Conservation (phyloP, 768 basidiomycete genomes). For the Psilocybe cubensis region DNA sequence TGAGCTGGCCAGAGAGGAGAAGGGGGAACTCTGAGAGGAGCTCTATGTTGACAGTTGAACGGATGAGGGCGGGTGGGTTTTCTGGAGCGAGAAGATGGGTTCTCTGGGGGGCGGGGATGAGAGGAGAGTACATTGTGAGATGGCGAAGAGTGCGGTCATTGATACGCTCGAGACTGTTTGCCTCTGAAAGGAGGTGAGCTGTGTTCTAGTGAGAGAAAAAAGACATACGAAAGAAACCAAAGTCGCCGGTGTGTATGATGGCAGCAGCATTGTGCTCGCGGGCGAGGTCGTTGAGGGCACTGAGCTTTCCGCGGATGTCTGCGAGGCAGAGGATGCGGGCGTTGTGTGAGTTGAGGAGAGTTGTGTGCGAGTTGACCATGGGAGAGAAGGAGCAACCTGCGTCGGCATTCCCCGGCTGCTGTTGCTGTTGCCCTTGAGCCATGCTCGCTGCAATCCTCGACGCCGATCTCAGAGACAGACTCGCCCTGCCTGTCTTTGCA, state of each 20-base stretch:
- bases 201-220: not conserved
- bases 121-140: conserved; percentile 94
- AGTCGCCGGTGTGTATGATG: conserved; percentile 97
- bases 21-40: conserved; percentile 94
- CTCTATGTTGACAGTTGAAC: conserved; percentile 72
- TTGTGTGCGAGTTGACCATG: conserved; percentile 80
- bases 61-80: conserved; percentile 68
- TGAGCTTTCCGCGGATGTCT: conserved; percentile 88
- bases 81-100: conserved; percentile 76
- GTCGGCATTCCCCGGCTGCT: not conserved
- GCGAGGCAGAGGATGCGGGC: conserved; percentile 94
- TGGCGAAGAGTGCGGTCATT: conserved; percentile 96
- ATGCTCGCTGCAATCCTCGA: conserved; percentile 43
- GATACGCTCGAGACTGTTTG: conserved; percentile 82
- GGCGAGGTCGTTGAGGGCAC: conserved; percentile 89
- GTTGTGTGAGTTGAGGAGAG: conserved; percentile 75
- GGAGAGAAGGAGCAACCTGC: conserved; percentile 5
- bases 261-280: conserved; percentile 88
- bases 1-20: conserved; percentile 87
- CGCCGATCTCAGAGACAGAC: not conserved
- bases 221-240: conserved; percentile 91
- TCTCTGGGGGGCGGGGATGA: conserved; percentile 84
- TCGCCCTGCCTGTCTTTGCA: not conserved
- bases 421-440: not conserved
- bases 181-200: conserved; percentile 47